Base-by-base conservation (phyloP, 768 basidiomycete genomes). In the Termitomyces sp. region DNA sequence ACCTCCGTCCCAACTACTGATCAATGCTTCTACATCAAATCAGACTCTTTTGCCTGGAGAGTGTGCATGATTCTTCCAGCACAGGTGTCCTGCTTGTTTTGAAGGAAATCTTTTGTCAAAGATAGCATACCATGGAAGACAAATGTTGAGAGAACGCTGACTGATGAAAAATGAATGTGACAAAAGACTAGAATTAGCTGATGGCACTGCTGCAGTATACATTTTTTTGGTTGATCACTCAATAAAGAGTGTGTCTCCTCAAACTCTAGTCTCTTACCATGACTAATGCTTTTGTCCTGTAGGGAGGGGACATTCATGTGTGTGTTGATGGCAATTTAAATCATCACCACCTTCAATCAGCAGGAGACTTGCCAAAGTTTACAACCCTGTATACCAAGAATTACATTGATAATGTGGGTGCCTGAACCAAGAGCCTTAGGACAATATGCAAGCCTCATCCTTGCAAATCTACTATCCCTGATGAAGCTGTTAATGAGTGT, bases 321-420 rank as follows among this genome's bases (percentile, higher is more conserved):
- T 68, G 68, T 0, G 64, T 66, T 0, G 74, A 78, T 66, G 73
- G 75, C 0, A 76, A 76, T 42, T 78, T 78, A 58, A 72, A 75
- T 48, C 75, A 79, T 59, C 60, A 69, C 0, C 77, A 80, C 54
- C 50, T 65, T 1, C 11, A 49, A 1, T 52, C 60, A 8, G 72
- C 68, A 0, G 74, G 36, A 9, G 31, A 53, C 18, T 53, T 20
- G 1, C 22, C 51, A 0, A 15, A 53, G 2, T 53, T 20, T 53
- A 53, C 30, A 57, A 73, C 1, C 72, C 72, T 0, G 45, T 51
- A 0, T 72, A 72, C 70, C 1, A 76, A 76, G 37, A 60, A 47
- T 0, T 61, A 70, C 13, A 72, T 79, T 0, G 74, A 77, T 42
- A 33, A 11, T 0, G 67, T 74, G 34, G 73, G 76, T 0, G 16